Conservation (phyloP, 768 basidiomycete species). For the Termitomyces sp. region DNA sequence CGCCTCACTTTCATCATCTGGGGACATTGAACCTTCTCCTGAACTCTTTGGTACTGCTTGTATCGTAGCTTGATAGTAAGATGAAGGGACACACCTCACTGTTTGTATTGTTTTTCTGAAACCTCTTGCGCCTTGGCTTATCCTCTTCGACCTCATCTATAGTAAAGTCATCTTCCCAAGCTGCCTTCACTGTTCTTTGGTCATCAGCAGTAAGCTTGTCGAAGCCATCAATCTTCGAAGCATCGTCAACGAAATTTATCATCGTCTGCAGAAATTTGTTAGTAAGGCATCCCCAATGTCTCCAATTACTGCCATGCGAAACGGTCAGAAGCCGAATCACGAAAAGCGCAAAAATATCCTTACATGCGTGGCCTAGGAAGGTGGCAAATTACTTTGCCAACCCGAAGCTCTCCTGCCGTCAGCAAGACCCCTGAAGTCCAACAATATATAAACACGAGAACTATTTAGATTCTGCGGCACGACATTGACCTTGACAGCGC, state of each 20-base stretch:
- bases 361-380: neutral
- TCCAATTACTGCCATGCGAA: neutral
- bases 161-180: neutral
- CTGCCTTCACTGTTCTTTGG: neutral
- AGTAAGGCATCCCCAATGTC: constrained; percentile 3
- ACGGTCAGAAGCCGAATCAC: neutral
- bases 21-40: too few relatives aligned
- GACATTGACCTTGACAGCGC: neutral
- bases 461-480: neutral
- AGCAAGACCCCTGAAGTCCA: neutral
- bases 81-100: neutral
- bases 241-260: neutral
- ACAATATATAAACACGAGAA: neutral
- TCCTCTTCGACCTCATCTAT: neutral
- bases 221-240: neutral
- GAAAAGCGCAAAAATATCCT: neutral
- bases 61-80: too few relatives aligned
- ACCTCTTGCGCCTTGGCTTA: too few relatives aligned
- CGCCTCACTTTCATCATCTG: too few relatives aligned
- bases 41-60: too few relatives aligned
- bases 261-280: neutral
- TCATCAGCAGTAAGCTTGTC: neutral
- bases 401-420: neutral
- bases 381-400: neutral
- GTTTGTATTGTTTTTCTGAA: neutral